A percentile compares a stretch with the other conserved stretches of the same genome.
Evolutionary conservation across 352 stramenopile species (phyloP).

Genomic region (Phytophthora podocarpi): DNA sequence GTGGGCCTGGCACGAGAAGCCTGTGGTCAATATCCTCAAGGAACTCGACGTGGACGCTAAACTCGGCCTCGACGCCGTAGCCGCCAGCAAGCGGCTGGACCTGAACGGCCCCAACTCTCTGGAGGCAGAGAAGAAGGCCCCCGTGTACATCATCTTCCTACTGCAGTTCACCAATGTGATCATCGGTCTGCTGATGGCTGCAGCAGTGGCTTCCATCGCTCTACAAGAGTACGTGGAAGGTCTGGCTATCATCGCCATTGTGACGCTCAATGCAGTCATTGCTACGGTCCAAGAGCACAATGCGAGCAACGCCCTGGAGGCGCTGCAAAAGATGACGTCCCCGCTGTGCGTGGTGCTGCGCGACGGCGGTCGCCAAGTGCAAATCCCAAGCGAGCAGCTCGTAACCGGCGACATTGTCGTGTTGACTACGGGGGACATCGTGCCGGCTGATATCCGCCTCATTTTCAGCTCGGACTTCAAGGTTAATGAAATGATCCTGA

Average conservation of each 20-base stretch:
- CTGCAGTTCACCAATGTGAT: constrained; percentile 84
- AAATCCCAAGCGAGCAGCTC: constrained; percentile 65
- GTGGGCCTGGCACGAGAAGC: constrained; percentile 61
- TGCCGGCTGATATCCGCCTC: constrained; percentile 92
- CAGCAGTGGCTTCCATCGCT: constrained; percentile 63
- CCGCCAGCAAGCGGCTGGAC: constrained; percentile 42
- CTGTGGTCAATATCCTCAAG: constrained; percentile 45
- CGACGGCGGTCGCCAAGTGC: constrained; percentile 52
- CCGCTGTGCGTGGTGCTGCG: constrained; percentile 66
- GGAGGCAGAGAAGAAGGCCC: constrained; percentile 58
- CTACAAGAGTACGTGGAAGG: constrained; percentile 76
- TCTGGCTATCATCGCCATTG: constrained; percentile 72
- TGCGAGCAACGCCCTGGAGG: constrained; percentile 71
- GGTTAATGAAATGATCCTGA: constrained; percentile 95
- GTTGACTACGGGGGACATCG: constrained; percentile 92
- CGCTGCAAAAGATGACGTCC: constrained; percentile 75
- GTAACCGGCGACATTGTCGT: constrained; percentile 82
- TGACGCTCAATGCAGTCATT: constrained; percentile 74
- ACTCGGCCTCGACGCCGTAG: constrained; percentile 39
- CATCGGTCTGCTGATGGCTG: constrained; percentile 67
- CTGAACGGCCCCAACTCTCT: constrained; percentile 55
- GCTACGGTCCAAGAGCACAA: constrained; percentile 73
- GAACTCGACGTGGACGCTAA: constrained; percentile 48
- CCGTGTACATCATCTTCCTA: constrained; percentile 67
- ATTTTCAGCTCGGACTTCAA: constrained; percentile 82